Percentiles rank a stretch among this genome's conserved stretches.
phyloP scores from a whole-genome alignment of 495 filamentous ascomycete species.

The Talaromyces thailandensis region DNA sequence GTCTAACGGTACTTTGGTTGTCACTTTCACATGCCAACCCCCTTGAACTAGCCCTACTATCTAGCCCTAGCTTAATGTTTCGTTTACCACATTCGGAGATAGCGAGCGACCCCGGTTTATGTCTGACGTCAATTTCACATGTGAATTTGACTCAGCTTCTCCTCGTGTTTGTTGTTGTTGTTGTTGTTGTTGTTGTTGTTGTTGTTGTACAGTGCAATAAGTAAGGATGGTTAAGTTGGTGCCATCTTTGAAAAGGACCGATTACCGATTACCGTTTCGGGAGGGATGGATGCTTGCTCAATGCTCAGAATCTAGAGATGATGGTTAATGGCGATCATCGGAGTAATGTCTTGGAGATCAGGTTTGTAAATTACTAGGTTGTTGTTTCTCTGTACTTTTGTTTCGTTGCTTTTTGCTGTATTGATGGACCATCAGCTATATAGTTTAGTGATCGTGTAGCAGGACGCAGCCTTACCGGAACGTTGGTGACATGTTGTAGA shows the following conservation, averaged over 20 bases:
- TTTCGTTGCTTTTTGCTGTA: background rate
- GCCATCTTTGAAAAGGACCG: background rate
- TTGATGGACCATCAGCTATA: background rate
- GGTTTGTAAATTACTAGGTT: background rate
- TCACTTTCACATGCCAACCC: background rate
- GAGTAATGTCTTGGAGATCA: background rate
- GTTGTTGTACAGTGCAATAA: too few species aligned
- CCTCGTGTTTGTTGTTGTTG: background rate
- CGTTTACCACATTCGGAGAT: background rate
- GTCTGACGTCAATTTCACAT: background rate
- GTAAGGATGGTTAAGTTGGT: background rate
- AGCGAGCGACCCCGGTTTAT: background rate
- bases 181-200: too few species aligned
- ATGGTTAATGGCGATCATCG: background rate
- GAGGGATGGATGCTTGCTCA: too few species aligned
- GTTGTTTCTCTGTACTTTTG: background rate
- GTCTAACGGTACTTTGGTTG: background rate
- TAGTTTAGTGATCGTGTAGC: too few species aligned
- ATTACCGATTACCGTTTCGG: background rate
- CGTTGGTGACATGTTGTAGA: too few species aligned
- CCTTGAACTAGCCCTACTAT: background rate
- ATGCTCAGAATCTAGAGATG: background rate
- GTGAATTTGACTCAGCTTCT: background rate
- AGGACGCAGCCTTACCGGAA: too few species aligned
- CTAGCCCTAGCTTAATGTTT: background rate